Evolutionary conservation across 139 green algal genomes (phyloP).

Genomic region (Chlorella sorokiniana): DNA sequence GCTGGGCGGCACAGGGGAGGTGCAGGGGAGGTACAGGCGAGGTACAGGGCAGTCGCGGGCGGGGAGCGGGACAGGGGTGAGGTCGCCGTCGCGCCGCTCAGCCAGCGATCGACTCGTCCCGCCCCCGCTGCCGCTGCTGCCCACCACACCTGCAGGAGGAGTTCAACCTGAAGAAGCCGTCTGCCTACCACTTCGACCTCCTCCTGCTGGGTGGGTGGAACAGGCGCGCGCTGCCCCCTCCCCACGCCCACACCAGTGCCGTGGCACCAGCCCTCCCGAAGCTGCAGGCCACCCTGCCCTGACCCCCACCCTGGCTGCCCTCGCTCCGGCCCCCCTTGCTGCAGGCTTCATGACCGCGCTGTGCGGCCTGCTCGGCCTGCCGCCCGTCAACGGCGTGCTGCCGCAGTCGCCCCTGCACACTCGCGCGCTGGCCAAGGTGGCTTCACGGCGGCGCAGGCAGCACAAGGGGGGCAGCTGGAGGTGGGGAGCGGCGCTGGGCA

Average conservation of each 20-base stretch:
- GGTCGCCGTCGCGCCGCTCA: not conserved
- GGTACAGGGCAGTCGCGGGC: no score
- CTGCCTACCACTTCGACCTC: conserved; percentile 82
- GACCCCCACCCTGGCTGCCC: not conserved
- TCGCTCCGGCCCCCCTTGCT: not conserved
- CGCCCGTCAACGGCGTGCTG: conserved; percentile 88
- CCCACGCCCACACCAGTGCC: no score
- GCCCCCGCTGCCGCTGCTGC: not conserved
- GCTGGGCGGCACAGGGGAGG: no score
- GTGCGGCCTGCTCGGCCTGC: conserved; percentile 80
- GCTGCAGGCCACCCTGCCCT: not conserved
- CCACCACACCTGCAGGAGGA: conserved; percentile 41
- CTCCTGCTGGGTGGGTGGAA: conserved; percentile 68
- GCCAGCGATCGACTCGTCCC: no score
- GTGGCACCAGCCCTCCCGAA: not conserved
- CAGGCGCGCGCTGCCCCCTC: no score
- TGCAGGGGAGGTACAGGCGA: no score
- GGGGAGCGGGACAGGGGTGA: not conserved
- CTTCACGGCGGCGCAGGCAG: no score
- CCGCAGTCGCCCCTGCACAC: conserved; percentile 90
- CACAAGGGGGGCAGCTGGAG: not conserved
- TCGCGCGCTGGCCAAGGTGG: conserved; percentile 52
- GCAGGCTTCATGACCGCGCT: conserved; percentile 60
- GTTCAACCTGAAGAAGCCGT: conserved; percentile 68
- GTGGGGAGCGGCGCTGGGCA: not conserved